These are phyloP conservation scores for Aspergillus asperescens DNA, from an alignment of 495 filamentous ascomycete species.

Conservation along the genomic window DNA sequence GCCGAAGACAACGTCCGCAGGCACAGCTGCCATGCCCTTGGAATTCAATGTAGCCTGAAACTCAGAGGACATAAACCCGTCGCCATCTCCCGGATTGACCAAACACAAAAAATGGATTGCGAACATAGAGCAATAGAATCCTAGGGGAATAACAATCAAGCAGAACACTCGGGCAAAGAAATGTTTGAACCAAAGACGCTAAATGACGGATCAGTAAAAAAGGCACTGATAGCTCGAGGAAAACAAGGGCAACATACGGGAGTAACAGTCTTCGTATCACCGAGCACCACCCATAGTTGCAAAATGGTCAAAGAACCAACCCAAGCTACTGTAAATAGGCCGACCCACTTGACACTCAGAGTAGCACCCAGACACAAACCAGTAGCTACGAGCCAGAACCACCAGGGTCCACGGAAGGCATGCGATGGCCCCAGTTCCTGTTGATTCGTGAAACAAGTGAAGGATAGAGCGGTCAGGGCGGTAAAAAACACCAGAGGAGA, in stretches of 20 bases:
- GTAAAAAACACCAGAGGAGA: constrained; percentile 92
- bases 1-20: constrained; percentile 85
- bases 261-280: constrained; percentile 78
- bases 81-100: constrained; percentile 90
- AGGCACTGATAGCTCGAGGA: not conserved
- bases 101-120: constrained; percentile 91
- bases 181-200: constrained; percentile 89
- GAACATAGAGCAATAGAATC: constrained; percentile 94
- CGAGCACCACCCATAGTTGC: constrained; percentile 91
- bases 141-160: constrained; percentile 81
- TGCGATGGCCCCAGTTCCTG: constrained; percentile 85
- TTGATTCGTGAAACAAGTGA: constrained; percentile 91
- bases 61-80: constrained; percentile 99
- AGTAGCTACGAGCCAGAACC: constrained; percentile 92
- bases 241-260: constrained; percentile 44
- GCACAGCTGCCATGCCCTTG: constrained; percentile 91
- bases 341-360: constrained; percentile 97
- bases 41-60: constrained; percentile 97
- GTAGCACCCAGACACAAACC: constrained; percentile 87
- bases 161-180: constrained; percentile 88
- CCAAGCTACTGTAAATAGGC: constrained; percentile 97
- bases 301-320: constrained; percentile 85
- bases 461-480: constrained; percentile 83
- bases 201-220: constrained; percentile 13
- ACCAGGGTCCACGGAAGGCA: constrained; percentile 87